phyloP scores from a whole-genome alignment of 352 stramenopile species.

The Phytophthora aleatoria region DNA sequence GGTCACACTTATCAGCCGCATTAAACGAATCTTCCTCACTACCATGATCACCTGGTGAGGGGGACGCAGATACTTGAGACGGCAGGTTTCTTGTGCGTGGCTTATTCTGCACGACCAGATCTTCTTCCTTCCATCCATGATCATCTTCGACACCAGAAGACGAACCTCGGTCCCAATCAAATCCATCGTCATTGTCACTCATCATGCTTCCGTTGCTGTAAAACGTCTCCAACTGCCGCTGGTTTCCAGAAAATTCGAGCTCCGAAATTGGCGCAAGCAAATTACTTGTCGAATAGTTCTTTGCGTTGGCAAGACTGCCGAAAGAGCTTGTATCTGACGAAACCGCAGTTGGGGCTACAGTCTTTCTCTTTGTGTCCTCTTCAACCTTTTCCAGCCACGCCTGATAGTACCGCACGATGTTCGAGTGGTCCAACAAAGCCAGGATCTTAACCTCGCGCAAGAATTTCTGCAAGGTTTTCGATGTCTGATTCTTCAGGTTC shows the following conservation, averaged over 20 bases:
- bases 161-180: slow-evolving; percentile 78
- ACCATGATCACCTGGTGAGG: slow-evolving; percentile 17
- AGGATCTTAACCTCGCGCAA: slow-evolving; percentile 94
- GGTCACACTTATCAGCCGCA: slow-evolving; percentile 68
- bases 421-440: slow-evolving; percentile 90
- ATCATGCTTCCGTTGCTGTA: slow-evolving; percentile 54
- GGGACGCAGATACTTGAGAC: slow-evolving; percentile 17
- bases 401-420: slow-evolving; percentile 94
- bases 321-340: slow-evolving; percentile 43
- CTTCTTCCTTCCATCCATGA: slow-evolving; percentile 67
- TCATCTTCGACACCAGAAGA: slow-evolving; percentile 45
- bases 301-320: slow-evolving; percentile 31
- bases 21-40: slow-evolving; percentile 55
- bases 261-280: slow-evolving; percentile 71
- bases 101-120: slow-evolving; percentile 55
- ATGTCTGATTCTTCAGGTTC: slow-evolving; percentile 86
- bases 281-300: slow-evolving; percentile 79
- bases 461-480: slow-evolving; percentile 92
- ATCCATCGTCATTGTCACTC: slow-evolving; percentile 61
- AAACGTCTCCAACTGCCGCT: slow-evolving; percentile 43
- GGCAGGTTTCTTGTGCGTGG: slow-evolving; percentile 17
- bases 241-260: slow-evolving; percentile 66
- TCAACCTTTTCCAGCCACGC: slow-evolving; percentile 91
- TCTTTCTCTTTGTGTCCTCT: slow-evolving; percentile 34
- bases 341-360: slow-evolving; percentile 20